Evolutionary conservation across 2,329 filamentous ascomycete species (phyloP).

Genomic region (Exophiala sp.): DNA sequence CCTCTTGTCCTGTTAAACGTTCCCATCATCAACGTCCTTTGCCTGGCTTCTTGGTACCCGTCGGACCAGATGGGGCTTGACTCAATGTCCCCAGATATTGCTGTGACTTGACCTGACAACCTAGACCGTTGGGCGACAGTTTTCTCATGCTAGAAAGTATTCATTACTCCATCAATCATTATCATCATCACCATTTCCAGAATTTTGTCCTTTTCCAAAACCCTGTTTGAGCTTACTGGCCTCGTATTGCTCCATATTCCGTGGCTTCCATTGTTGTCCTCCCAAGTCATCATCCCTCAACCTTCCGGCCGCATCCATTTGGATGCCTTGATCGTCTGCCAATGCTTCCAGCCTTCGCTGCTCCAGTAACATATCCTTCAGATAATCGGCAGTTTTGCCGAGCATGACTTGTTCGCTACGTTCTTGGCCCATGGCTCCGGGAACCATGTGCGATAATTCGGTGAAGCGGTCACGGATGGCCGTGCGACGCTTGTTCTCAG

Average conservation of each 20-base stretch:
- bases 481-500: slow-evolving; percentile 61
- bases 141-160: not conserved
- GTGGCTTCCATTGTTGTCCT: slow-evolving; percentile 21
- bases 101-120: not conserved
- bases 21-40: not conserved
- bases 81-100: not conserved
- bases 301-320: slow-evolving; percentile 10
- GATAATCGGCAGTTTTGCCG: slow-evolving; percentile 64
- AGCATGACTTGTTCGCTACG: slow-evolving; percentile 84
- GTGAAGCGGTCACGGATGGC: slow-evolving; percentile 84
- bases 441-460: slow-evolving; percentile 72
- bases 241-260: slow-evolving; percentile 25
- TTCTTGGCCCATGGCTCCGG: slow-evolving; percentile 76
- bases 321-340: slow-evolving; percentile 20
- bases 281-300: slow-evolving; percentile 25
- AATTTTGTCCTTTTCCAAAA: not conserved
- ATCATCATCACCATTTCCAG: slow-evolving; percentile 9
- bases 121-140: not conserved
- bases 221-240: slow-evolving; percentile 24
- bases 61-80: not conserved
- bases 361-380: slow-evolving; percentile 58
- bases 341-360: slow-evolving; percentile 55
- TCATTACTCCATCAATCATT: slow-evolving; percentile 2
- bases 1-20: too few relatives aligned
- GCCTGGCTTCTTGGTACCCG: not conserved